These are phyloP conservation scores for Eucalyptus urophylla DNA, from an alignment of 345 rosid species.

Conservation along the genomic window DNA sequence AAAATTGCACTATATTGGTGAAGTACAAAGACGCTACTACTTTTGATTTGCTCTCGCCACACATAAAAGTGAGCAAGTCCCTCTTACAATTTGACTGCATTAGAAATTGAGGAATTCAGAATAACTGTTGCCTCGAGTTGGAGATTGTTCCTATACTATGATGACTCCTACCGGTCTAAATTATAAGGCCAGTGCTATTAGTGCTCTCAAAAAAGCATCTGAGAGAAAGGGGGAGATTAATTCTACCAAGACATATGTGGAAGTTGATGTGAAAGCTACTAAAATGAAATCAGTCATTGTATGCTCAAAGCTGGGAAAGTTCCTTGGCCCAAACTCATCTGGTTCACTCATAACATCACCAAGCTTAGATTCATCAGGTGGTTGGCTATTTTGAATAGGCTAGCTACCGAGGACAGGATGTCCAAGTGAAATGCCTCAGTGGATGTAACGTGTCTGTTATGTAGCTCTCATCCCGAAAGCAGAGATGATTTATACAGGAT, in stretches of 20 bases:
- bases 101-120: not conserved
- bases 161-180: not conserved
- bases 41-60: not conserved
- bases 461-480: not conserved
- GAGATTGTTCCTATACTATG: not conserved
- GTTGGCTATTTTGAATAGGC: not conserved
- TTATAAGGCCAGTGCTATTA: not conserved
- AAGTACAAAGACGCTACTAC: not conserved
- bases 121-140: not conserved
- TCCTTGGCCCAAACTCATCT: not conserved
- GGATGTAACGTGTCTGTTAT: not conserved
- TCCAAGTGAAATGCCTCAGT: not conserved
- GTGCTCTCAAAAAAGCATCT: not conserved
- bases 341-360: not conserved
- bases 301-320: not conserved
- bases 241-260: not conserved
- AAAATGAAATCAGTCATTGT: not conserved
- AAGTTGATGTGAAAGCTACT: not conserved
- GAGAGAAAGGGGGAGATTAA: not conserved
- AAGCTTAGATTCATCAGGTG: not conserved
- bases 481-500: not conserved
- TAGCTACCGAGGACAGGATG: not conserved
- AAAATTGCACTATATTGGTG: not conserved
- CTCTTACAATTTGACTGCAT: not conserved
- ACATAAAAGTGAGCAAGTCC: not conserved